Conservation (phyloP, 306 rosid species). For the Begonia loranthoides region DNA sequence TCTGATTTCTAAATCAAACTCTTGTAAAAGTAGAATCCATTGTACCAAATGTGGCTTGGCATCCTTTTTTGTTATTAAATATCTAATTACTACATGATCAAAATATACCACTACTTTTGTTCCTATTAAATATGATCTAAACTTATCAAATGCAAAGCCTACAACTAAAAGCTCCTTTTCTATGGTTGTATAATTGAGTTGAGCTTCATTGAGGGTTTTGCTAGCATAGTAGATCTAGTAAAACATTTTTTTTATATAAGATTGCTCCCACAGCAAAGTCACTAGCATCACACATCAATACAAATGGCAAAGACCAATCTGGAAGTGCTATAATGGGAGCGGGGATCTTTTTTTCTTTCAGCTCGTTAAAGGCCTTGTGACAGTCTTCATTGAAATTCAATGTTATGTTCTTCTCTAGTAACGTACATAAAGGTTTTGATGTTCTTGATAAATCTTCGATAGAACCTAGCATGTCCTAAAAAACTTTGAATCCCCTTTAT, state of each 20-base stretch:
- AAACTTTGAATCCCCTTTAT: background rate
- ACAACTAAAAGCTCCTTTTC: background rate
- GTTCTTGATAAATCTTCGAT: background rate
- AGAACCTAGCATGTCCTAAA: background rate
- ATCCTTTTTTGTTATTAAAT: too few relatives aligned
- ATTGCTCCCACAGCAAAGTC: background rate
- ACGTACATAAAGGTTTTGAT: background rate
- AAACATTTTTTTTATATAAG: background rate
- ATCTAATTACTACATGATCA: too few relatives aligned
- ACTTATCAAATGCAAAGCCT: background rate
- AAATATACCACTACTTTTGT: too few relatives aligned
- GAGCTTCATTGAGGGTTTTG: background rate
- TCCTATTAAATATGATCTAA: too few relatives aligned
- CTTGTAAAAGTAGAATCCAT: too few relatives aligned
- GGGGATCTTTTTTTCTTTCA: background rate
- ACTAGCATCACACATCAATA: constrained; percentile 1
- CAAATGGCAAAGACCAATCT: background rate
- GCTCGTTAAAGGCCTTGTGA: background rate
- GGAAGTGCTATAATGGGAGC: background rate
- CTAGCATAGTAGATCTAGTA: background rate
- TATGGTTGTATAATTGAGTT: background rate
- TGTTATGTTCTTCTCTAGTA: background rate
- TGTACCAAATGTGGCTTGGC: too few relatives aligned
- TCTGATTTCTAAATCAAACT: too few relatives aligned
- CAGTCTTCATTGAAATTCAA: too few relatives aligned